Conservation (phyloP, 257 asterid species). For the Przewalskia tangutica region DNA sequence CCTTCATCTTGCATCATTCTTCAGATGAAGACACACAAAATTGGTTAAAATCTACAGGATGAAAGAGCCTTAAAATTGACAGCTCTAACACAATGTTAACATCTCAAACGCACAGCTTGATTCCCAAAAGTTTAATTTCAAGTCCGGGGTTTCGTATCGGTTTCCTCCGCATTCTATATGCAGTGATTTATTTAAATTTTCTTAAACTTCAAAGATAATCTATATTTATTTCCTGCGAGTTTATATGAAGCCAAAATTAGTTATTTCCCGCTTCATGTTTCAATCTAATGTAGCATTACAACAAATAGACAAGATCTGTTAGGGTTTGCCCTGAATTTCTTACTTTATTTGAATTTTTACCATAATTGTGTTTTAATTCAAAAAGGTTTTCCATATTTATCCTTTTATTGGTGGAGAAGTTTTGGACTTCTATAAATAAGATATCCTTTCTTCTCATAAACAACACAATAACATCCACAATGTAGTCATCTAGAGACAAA, state of each 20-base stretch:
- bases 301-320: background rate
- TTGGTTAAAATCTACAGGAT: background rate
- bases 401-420: too few species aligned
- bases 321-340: too few species aligned
- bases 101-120: background rate
- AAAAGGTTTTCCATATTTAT: too few species aligned
- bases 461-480: too few species aligned
- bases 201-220: background rate
- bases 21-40: background rate
- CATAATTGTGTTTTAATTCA: too few species aligned
- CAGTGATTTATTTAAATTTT: background rate
- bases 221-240: background rate
- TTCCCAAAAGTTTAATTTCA: background rate
- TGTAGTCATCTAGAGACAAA: too few species aligned
- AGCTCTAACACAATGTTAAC: background rate
- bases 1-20: constrained; percentile 29
- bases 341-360: too few species aligned
- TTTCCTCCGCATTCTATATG: background rate
- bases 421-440: too few species aligned
- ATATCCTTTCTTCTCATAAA: too few species aligned
- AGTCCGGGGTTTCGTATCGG: background rate
- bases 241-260: background rate
- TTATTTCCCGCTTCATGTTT: background rate
- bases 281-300: background rate
- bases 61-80: background rate